phyloP scores from a whole-genome alignment of 2,329 filamentous ascomycete species.

The Curvularia sp. region DNA sequence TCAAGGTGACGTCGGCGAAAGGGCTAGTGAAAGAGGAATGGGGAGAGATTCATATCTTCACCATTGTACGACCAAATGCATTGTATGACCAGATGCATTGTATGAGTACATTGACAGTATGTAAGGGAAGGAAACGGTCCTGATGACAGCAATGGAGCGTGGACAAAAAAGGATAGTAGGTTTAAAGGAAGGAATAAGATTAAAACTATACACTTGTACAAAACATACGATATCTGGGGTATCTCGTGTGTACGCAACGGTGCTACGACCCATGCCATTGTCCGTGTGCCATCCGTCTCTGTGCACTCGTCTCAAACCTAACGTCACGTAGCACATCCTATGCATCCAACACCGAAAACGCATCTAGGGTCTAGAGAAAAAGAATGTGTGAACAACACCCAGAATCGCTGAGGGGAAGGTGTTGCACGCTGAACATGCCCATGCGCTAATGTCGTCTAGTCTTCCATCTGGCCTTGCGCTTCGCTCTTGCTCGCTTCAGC shows the following conservation, averaged over 20 bases:
- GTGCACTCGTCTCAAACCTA: slow-evolving; percentile 17
- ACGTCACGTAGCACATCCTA: slow-evolving; percentile 18
- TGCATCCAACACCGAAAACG: slow-evolving; percentile 12
- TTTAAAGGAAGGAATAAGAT: background rate
- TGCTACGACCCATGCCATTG: slow-evolving; percentile 12
- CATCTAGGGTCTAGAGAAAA: background rate
- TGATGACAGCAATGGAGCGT: background rate
- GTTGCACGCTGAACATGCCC: background rate
- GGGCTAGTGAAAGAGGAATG: background rate
- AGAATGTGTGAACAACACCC: background rate
- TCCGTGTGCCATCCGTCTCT: slow-evolving; percentile 16
- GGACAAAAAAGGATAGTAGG: background rate
- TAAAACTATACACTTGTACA: slow-evolving; percentile 11
- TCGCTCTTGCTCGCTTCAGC: background rate
- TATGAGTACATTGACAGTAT: background rate
- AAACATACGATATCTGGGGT: slow-evolving; percentile 25
- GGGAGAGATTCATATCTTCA: background rate
- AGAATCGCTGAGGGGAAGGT: background rate
- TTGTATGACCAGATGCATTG: background rate
- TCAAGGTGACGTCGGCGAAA: slow-evolving; percentile 17
- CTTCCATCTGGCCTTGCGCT: background rate
- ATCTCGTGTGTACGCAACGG: slow-evolving; percentile 20
- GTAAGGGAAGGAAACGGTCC: background rate
- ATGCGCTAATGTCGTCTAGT: background rate
- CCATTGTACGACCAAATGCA: background rate